Conservation (phyloP, 345 rosid genomes). For the Lumnitzera littorea region DNA sequence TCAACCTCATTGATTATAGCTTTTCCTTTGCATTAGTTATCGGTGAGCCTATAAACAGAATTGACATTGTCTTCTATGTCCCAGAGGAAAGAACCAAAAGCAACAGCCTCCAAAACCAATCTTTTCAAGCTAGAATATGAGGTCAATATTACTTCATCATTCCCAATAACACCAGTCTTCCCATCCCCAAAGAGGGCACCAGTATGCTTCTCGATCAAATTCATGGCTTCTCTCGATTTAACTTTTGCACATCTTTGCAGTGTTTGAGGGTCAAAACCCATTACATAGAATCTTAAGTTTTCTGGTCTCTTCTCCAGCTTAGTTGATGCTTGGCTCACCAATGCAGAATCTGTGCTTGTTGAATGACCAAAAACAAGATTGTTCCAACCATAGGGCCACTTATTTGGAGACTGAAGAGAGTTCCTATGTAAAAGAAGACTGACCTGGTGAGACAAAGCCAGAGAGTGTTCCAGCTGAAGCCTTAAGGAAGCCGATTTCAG, state of each 20-base stretch:
- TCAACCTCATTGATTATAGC: background rate
- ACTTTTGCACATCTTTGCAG: conserved; percentile 63
- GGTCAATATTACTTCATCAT: conserved; percentile 49
- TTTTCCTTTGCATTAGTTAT: conserved; percentile 13
- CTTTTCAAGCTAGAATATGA: conserved; percentile 87
- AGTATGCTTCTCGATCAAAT: conserved; percentile 70
- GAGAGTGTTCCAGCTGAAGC: conserved; percentile 49
- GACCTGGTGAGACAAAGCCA: conserved; percentile 23
- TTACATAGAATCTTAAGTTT: conserved; percentile 51
- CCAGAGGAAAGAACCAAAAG: conserved; percentile 96
- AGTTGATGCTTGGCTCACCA: conserved; percentile 17
- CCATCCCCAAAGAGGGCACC: conserved; percentile 62
- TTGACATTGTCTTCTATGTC: conserved; percentile 68
- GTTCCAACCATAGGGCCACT: conserved; percentile 17
- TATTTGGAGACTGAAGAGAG: conserved; percentile 29
- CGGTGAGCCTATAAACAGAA: conserved; percentile 57
- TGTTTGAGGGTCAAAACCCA: conserved; percentile 62
- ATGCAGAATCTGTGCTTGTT: conserved; percentile 6
- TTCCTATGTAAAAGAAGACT: conserved; percentile 14
- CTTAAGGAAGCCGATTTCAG: conserved; percentile 72
- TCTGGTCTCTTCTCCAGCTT: conserved; percentile 16
- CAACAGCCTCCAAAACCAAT: conserved; percentile 81
- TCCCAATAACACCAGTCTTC: conserved; percentile 15
- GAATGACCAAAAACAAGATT: conserved; percentile 39
- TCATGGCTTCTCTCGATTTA: conserved; percentile 55